A percentile compares a stretch with the other conserved stretches of the same genome.
Evolutionary conservation across 2,329 filamentous ascomycete species (phyloP).

Genomic region (Colletotrichum camelliae): DNA sequence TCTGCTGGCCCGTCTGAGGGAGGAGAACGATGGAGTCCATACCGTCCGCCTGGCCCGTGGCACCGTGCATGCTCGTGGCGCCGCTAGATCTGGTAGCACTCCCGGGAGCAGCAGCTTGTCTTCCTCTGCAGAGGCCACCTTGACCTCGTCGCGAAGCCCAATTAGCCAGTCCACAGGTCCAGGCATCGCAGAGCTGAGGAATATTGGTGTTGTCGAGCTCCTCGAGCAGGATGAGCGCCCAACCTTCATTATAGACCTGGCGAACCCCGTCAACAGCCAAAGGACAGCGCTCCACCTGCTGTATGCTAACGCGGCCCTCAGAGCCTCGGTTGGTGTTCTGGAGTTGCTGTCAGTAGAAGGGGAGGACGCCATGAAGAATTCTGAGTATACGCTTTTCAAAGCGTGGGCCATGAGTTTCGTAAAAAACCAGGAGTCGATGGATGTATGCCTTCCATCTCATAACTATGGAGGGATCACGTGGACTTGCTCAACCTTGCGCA

Average conservation of each 20-base stretch:
- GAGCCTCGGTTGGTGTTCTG: slow-evolving; percentile 58
- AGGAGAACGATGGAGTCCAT: slow-evolving; percentile 53
- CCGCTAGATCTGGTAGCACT: slow-evolving; percentile 54
- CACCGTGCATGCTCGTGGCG: slow-evolving; percentile 50
- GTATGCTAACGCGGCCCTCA: slow-evolving; percentile 73
- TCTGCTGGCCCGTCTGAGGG: slow-evolving; percentile 52
- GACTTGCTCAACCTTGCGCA: slow-evolving; percentile 73
- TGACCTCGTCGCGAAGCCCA: slow-evolving; percentile 42
- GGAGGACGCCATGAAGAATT: slow-evolving; percentile 44
- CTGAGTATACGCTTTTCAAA: slow-evolving; percentile 69
- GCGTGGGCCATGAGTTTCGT: slow-evolving; percentile 68
- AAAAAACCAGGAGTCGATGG: slow-evolving; percentile 56
- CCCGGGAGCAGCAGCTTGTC: slow-evolving; percentile 56
- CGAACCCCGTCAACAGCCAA: slow-evolving; percentile 59
- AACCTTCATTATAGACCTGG: slow-evolving; percentile 76
- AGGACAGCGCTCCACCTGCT: slow-evolving; percentile 63
- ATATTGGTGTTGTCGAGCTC: slow-evolving; percentile 73
- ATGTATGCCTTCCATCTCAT: slow-evolving; percentile 59
- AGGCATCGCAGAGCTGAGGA: slow-evolving; percentile 62
- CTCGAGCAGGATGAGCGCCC: slow-evolving; percentile 79
- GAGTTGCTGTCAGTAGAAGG: slow-evolving; percentile 60
- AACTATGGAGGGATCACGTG: slow-evolving; percentile 70
- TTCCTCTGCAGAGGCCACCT: slow-evolving; percentile 48
- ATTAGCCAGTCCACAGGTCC: slow-evolving; percentile 54
- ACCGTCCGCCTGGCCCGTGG: slow-evolving; percentile 62